Evolutionary conservation across 495 filamentous ascomycete genomes (phyloP).

Genomic region (Penicillium cataractarum): DNA sequence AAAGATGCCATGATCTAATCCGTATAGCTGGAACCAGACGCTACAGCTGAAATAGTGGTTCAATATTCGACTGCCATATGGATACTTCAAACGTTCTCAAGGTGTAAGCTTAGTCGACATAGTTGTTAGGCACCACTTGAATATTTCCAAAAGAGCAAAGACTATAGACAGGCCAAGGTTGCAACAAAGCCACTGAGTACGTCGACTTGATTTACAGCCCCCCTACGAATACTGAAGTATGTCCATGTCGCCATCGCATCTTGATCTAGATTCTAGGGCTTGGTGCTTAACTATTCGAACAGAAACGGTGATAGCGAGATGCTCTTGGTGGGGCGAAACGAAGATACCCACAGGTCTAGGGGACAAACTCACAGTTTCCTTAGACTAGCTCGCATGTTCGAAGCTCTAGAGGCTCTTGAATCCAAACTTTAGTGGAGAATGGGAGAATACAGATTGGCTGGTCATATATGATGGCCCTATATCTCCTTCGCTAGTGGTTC

Average conservation of each 20-base stretch:
- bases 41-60: no score
- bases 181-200: no score
- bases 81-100: no score
- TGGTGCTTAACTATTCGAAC: not conserved
- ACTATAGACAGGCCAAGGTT: no score
- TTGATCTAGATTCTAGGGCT: not conserved
- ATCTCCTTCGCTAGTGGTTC: no score
- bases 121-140: no score
- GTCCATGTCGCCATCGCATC: not conserved
- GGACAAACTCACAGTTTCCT: not conserved
- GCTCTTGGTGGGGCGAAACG: not conserved
- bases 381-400: not conserved
- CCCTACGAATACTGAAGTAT: not conserved
- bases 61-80: no score
- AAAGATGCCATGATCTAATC: no score
- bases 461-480: not conserved
- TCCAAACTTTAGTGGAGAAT: not conserved
- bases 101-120: no score
- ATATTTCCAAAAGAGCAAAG: no score
- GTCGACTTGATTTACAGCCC: no score
- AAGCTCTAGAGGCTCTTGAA: not conserved
- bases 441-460: not conserved
- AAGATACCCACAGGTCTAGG: not conserved
- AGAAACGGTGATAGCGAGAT: not conserved
- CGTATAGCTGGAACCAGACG: no score